Conservation (phyloP, 108 stramenopile genomes). For the Nitzschia sp. region DNA sequence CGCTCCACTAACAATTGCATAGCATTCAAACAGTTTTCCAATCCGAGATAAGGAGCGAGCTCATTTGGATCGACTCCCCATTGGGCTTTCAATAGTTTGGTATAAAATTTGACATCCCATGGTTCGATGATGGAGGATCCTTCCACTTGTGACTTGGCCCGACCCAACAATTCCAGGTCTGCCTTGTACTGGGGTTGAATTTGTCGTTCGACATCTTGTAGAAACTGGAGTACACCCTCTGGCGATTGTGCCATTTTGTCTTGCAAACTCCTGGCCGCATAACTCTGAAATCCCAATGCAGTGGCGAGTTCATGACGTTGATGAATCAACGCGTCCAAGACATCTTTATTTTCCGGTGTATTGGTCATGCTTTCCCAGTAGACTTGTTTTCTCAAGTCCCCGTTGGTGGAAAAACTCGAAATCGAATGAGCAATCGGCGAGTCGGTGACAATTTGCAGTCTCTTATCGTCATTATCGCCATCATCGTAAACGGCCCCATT, state of each 20-base stretch:
- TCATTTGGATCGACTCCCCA: constrained; percentile 42
- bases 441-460: constrained; percentile 40
- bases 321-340: constrained; percentile 67
- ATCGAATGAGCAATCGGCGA: constrained; percentile 71
- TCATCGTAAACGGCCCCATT: constrained; percentile 32
- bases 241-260: constrained; percentile 79
- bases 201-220: constrained; percentile 46
- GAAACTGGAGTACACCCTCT: constrained; percentile 49
- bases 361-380: constrained; percentile 68
- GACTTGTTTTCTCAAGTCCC: constrained; percentile 67
- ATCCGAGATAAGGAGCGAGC: constrained; percentile 63
- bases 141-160: constrained; percentile 67
- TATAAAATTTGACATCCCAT: constrained; percentile 90
- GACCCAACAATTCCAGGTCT: constrained; percentile 60
- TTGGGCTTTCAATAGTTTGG: constrained; percentile 59
- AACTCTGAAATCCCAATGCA: constrained; percentile 68
- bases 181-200: constrained; percentile 39
- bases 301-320: constrained; percentile 66
- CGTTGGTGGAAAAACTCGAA: constrained; percentile 51
- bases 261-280: constrained; percentile 68
- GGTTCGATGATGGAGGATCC: constrained; percentile 56
- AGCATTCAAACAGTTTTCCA: constrained; percentile 71
- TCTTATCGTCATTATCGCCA: not conserved
- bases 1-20: constrained; percentile 62
- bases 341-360: constrained; percentile 71